Evolutionary conservation across 2,329 filamentous ascomycete genomes (phyloP).

Genomic region (Myriosclerotinia scirpicola): DNA sequence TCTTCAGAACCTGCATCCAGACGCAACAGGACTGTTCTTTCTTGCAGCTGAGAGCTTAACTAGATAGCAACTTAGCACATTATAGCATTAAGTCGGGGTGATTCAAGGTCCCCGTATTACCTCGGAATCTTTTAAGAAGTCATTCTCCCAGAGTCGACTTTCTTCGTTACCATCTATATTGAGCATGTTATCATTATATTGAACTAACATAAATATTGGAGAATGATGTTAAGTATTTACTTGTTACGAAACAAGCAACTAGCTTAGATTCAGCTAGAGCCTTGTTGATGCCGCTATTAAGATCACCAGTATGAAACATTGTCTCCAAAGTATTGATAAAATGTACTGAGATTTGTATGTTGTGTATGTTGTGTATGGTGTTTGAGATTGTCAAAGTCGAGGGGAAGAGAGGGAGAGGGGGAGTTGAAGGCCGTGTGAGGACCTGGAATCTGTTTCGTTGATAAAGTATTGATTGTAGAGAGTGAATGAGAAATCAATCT

Average conservation of each 20-base stretch:
- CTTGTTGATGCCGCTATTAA: slow-evolving; percentile 77
- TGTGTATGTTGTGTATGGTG: background rate
- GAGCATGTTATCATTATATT: slow-evolving; percentile 15
- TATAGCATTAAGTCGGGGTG: background rate
- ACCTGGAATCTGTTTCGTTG: no score
- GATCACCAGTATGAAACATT: slow-evolving; percentile 80
- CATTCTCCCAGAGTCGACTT: slow-evolving; percentile 70
- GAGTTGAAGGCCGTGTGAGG: no score
- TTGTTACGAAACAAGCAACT: slow-evolving; percentile 81
- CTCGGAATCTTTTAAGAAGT: slow-evolving; percentile 59
- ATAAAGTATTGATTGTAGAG: background rate
- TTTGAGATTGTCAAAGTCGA: background rate
- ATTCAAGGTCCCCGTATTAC: slow-evolving; percentile 45
- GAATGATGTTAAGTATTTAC: slow-evolving; percentile 45
- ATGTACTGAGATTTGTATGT: background rate
- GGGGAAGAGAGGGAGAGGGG: background rate
- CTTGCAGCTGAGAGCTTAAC: slow-evolving; percentile 56
- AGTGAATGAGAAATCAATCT: background rate
- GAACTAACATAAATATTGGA: background rate
- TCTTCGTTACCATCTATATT: slow-evolving; percentile 66
- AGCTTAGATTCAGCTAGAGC: slow-evolving; percentile 75
- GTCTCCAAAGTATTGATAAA: background rate
- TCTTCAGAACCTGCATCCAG: slow-evolving; percentile 74
- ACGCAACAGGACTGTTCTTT: slow-evolving; percentile 67
- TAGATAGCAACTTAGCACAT: slow-evolving; percentile 39